phyloP scores from a whole-genome alignment of 257 asterid genomes.

The Craterostigma plantagineum region DNA sequence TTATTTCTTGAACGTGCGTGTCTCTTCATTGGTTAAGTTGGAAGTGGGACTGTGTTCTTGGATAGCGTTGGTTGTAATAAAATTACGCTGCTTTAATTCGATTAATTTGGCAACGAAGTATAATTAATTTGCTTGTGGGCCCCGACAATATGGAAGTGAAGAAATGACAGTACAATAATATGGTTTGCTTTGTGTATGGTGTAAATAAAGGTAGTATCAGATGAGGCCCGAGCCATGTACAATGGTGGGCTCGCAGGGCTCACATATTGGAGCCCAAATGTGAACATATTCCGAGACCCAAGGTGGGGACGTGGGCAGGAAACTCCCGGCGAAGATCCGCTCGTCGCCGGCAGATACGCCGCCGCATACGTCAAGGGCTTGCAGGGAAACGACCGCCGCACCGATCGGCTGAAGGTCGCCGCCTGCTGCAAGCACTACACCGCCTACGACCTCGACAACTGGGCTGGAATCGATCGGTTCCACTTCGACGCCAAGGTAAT shows the following conservation, averaged over 20 bases:
- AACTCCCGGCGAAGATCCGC: slow-evolving; percentile 70
- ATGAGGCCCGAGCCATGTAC: slow-evolving; percentile 67
- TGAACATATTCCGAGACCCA: slow-evolving; percentile 57
- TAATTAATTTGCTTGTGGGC: no score
- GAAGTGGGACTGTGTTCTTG: not conserved
- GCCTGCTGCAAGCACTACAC: slow-evolving; percentile 60
- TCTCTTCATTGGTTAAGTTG: not conserved
- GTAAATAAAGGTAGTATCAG: slow-evolving; percentile 48
- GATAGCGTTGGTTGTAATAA: no score
- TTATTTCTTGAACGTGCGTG: no score
- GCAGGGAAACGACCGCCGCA: slow-evolving; percentile 39
- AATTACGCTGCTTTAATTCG: no score
- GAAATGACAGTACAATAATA: no score
- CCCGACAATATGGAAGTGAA: no score
- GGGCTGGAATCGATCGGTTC: slow-evolving; percentile 36
- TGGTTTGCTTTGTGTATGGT: no score
- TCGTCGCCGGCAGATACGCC: slow-evolving; percentile 22
- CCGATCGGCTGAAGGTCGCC: slow-evolving; percentile 44
- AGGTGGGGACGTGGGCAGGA: slow-evolving; percentile 81
- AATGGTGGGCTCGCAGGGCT: slow-evolving; percentile 49
- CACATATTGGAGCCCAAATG: slow-evolving; percentile 57
- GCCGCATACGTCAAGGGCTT: slow-evolving; percentile 44
- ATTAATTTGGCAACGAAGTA: no score
- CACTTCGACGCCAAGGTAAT: slow-evolving; percentile 35
- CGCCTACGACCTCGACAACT: slow-evolving; percentile 49